Conservation (phyloP, 441 rosid genomes). For the Erysimum cheiri region DNA sequence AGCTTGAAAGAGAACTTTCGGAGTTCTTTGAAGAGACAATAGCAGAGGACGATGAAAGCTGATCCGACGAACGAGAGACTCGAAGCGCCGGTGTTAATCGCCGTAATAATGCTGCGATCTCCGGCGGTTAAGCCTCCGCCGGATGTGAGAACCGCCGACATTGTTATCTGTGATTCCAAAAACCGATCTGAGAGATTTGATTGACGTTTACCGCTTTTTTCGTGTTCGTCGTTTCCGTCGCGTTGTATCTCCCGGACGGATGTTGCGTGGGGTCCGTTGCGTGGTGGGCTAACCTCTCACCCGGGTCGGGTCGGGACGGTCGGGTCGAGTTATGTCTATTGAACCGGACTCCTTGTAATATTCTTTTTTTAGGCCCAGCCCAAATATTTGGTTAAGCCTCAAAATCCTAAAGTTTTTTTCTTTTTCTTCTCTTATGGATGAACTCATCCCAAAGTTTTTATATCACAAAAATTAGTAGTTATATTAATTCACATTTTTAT, state of each 20-base stretch:
- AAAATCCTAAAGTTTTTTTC: neutral
- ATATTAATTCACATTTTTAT: neutral
- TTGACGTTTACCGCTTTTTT: slow-evolving; percentile 19
- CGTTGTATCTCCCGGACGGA: slow-evolving; percentile 19
- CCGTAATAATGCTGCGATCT: slow-evolving; percentile 62
- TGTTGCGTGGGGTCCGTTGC: no score
- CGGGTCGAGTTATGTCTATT: slow-evolving; percentile 8
- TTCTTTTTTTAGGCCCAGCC: slow-evolving; percentile 30
- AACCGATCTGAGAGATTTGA: slow-evolving; percentile 21
- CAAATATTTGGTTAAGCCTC: neutral
- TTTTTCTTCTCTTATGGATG: no score
- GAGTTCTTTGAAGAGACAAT: slow-evolving; percentile 85
- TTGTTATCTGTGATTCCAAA: slow-evolving; percentile 22
- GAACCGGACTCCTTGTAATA: neutral
- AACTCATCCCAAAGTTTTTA: neutral
- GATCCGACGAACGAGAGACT: slow-evolving; percentile 88
- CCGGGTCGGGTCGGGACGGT: slow-evolving; percentile 21
- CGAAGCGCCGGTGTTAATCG: slow-evolving; percentile 75
- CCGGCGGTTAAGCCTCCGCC: slow-evolving; percentile 55
- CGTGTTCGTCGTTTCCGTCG: slow-evolving; percentile 44
- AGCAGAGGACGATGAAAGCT: slow-evolving; percentile 86
- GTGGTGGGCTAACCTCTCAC: slow-evolving; percentile 30
- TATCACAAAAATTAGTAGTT: neutral
- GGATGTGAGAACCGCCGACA: slow-evolving; percentile 50
- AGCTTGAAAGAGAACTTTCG: slow-evolving; percentile 99